Conservation (phyloP, 2,329 filamentous ascomycete genomes). For the Nemania bipapillata region DNA sequence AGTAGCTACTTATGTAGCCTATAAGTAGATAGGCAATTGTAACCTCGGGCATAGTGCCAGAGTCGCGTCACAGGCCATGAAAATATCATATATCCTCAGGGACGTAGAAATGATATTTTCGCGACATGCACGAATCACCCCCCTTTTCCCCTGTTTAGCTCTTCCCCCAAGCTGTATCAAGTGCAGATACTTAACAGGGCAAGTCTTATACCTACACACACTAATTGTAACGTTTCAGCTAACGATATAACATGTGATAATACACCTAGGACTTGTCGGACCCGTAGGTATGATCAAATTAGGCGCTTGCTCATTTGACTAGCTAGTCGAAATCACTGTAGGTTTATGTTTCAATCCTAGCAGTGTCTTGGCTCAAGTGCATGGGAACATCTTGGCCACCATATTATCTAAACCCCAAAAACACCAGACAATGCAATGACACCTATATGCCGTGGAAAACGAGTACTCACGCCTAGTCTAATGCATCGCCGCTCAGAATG, state of each 20-base stretch:
- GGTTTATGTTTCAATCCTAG: background rate
- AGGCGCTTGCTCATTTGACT: background rate
- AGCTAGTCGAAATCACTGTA: slow-evolving; percentile 1
- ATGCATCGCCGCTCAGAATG: slow-evolving; percentile 70
- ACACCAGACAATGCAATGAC: slow-evolving; percentile 33
- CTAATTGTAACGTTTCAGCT: background rate
- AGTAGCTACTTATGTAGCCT: too few relatives aligned
- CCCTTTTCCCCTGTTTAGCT: background rate
- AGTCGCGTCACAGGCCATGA: too few relatives aligned
- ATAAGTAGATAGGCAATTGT: too few relatives aligned
- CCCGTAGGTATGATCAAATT: background rate
- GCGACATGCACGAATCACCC: too few relatives aligned
- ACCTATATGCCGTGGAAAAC: slow-evolving; percentile 24
- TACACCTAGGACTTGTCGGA: background rate
- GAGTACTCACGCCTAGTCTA: slow-evolving; percentile 58
- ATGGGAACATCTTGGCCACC: background rate
- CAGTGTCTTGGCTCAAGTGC: background rate
- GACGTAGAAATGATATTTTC: too few relatives aligned
- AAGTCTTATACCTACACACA: background rate
- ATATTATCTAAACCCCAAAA: slow-evolving; percentile 13
- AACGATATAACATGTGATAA: background rate
- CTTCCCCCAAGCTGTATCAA: background rate
- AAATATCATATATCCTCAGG: too few relatives aligned
- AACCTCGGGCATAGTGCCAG: too few relatives aligned
- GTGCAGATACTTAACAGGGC: background rate